Evolutionary conservation across 169 alveolate species (phyloP), one percentile per base, ranked within the genome.

Genomic region (Cyclospora cayetanensis): DNA sequence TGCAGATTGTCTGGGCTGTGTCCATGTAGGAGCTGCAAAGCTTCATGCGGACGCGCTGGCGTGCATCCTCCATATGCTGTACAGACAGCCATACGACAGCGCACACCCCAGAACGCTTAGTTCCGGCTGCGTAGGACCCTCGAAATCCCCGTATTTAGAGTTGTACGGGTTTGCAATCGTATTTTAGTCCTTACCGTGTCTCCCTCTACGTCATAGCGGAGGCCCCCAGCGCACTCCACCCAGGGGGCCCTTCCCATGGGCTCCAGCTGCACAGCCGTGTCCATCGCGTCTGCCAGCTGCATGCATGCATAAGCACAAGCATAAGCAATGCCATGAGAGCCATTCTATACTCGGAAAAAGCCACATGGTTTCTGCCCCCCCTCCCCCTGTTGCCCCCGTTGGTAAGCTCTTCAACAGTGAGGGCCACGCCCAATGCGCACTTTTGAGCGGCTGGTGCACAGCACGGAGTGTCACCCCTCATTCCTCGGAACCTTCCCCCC

Each of bases 21-120:
- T 72, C 83, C 0, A 72, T 72, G 83, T 72, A 72, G 25, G 83
- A 72, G 50, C 35, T 37, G 60, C 83, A 72, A 7, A 72, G 83
- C 4, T 31, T 15, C 34, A 41, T 22, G 35, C 83, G 83, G n/a
- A 72, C 55, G 11, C 83, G n/a, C 50, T 72, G 55, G 11, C 83
- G 20, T 0, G 83, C 83, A 52, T 37, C 53, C 60, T 72, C 83
- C 83, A 72, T 72, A 15, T 12, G 83, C 83, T 72, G 83, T 18
- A 5, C 11, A 18, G 46, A 72, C 60, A 72, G 27, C 15, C n/a
- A 60, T 15, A 60, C 35, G n/a, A 60, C 18, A 46, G 15, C 60
- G 60, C 15, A 46, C 7, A 7, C 60, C 15, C 60, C 15, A 46
- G 60, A 15, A 46, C 60, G 60, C n/a, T 15, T 46, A 46, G 60